Percentiles rank a stretch among this genome's conserved stretches.
Conservation (phyloP, 805 yeast genomes). For the Wickerhamiella galacta region DNA sequence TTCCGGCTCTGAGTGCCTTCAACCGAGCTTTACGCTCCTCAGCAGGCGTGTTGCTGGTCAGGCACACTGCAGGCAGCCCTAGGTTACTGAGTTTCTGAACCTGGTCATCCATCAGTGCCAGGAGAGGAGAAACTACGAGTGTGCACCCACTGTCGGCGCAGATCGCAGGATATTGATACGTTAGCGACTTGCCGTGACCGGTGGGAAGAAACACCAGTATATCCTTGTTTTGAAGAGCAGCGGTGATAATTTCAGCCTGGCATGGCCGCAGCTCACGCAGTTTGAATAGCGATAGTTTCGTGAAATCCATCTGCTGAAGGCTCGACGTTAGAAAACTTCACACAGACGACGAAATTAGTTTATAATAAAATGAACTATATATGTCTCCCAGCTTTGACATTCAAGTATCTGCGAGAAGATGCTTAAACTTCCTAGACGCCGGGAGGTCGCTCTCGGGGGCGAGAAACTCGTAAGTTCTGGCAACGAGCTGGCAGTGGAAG, state of each 20-base stretch:
- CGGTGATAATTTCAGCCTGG: constrained; percentile 15
- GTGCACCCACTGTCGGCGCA: constrained; percentile 50
- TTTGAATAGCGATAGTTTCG: background rate
- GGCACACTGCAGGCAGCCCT: constrained; percentile 65
- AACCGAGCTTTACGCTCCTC: constrained; percentile 46
- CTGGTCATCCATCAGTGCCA: constrained; percentile 94
- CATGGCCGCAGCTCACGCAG: constrained; percentile 7
- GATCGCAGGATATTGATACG: constrained; percentile 88
- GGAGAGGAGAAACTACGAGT: constrained; percentile 79
- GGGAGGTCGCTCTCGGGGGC: constrained; percentile 22
- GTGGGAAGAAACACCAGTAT: constrained; percentile 94
- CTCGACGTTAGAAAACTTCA: background rate
- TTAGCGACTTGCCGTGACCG: constrained; percentile 93
- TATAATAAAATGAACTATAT: background rate
- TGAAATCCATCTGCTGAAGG: background rate
- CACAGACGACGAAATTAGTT: too few relatives aligned
- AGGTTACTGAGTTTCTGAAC: constrained; percentile 54
- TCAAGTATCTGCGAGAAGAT: constrained; percentile 18
- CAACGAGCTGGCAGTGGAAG: constrained; percentile 20
- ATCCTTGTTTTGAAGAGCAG: constrained; percentile 39
- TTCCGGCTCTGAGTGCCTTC: constrained; percentile 43
- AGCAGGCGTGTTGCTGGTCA: constrained; percentile 55
- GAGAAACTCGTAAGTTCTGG: constrained; percentile 18
- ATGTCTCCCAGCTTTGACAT: constrained; percentile 24
- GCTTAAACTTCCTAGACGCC: constrained; percentile 22